These are phyloP conservation scores for Salicornia ramosissima DNA, from an alignment of 148 eudicot genomes.

Conservation along the genomic window DNA sequence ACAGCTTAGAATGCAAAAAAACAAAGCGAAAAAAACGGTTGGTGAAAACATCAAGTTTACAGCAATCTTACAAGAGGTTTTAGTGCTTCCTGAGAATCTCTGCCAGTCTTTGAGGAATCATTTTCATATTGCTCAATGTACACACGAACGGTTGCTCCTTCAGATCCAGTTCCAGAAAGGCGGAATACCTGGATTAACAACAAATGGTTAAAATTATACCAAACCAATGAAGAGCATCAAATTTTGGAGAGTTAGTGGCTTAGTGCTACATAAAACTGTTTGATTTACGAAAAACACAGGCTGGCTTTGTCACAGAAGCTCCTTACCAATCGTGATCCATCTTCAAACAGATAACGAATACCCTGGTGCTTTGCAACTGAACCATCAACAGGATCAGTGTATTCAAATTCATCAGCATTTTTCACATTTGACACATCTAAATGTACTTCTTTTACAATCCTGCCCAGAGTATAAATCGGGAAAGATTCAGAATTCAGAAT, in stretches of 20 bases:
- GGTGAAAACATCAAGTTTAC: background rate
- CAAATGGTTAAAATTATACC: background rate
- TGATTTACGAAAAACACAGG: background rate
- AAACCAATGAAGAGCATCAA: background rate
- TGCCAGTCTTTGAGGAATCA: slow-evolving; percentile 68
- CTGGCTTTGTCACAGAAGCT: background rate
- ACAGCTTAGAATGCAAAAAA: background rate
- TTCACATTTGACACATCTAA: slow-evolving; percentile 63
- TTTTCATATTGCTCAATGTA: slow-evolving; percentile 93
- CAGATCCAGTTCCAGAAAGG: slow-evolving; percentile 97
- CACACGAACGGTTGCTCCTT: slow-evolving; percentile 91
- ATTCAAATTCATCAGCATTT: slow-evolving; percentile 84
- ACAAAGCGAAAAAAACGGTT: background rate
- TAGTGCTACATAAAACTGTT: background rate
- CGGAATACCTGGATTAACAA: slow-evolving; percentile 81
- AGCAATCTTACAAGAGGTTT: slow-evolving; percentile 70
- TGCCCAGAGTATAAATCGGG: slow-evolving; percentile 15
- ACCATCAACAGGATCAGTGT: slow-evolving; percentile 95
- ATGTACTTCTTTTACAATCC: slow-evolving; percentile 61
- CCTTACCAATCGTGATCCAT: slow-evolving; percentile 85
- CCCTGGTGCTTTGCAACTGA: slow-evolving; percentile 97
- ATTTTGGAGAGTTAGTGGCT: background rate
- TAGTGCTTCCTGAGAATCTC: slow-evolving; percentile 92
- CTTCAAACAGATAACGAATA: slow-evolving; percentile 85
- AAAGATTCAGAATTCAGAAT: background rate